Evolutionary conservation across 2,329 filamentous ascomycete species (phyloP).

Genomic region (Fusarium mexicanum): DNA sequence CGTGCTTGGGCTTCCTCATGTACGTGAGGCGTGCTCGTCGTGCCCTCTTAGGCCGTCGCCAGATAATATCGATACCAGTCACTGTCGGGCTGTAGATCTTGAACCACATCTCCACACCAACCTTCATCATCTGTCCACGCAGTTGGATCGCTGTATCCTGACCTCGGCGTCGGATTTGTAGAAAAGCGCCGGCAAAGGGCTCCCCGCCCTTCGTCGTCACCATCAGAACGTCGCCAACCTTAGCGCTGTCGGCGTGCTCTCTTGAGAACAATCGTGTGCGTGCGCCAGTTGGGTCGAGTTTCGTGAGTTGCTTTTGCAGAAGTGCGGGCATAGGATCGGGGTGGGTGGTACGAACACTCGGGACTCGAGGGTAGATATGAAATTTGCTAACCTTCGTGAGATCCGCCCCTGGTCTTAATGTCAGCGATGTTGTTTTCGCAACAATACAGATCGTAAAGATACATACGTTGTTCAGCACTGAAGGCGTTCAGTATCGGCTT

Average conservation of each 20-base stretch:
- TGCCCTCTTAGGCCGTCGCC: slow-evolving; percentile 84
- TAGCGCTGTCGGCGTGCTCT: slow-evolving; percentile 79
- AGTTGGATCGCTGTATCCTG: slow-evolving; percentile 89
- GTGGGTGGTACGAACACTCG: slow-evolving; percentile 64
- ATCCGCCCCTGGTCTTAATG: slow-evolving; percentile 45
- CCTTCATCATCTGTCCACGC: slow-evolving; percentile 83
- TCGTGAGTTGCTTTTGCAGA: slow-evolving; percentile 72
- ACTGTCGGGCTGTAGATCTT: slow-evolving; percentile 94
- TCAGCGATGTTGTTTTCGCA: slow-evolving; percentile 17
- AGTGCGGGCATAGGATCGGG: slow-evolving; percentile 76
- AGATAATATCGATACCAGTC: slow-evolving; percentile 91
- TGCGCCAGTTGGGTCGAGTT: slow-evolving; percentile 85
- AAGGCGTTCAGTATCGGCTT: slow-evolving; percentile 38
- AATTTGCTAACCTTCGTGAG: slow-evolving; percentile 53
- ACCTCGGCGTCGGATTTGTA: slow-evolving; percentile 87
- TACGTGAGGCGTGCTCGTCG: slow-evolving; percentile 89
- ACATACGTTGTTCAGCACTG: slow-evolving; percentile 50
- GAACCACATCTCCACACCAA: slow-evolving; percentile 96
- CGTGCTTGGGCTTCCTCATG: slow-evolving; percentile 88
- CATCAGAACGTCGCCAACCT: slow-evolving; percentile 89
- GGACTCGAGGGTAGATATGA: slow-evolving; percentile 64
- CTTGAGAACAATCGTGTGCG: slow-evolving; percentile 84
- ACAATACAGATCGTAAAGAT: neutral
- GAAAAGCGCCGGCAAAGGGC: slow-evolving; percentile 87
- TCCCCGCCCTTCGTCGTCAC: slow-evolving; percentile 84